Base-by-base conservation (phyloP, 345 rosid genomes). In the Bretschneidera sinensis region DNA sequence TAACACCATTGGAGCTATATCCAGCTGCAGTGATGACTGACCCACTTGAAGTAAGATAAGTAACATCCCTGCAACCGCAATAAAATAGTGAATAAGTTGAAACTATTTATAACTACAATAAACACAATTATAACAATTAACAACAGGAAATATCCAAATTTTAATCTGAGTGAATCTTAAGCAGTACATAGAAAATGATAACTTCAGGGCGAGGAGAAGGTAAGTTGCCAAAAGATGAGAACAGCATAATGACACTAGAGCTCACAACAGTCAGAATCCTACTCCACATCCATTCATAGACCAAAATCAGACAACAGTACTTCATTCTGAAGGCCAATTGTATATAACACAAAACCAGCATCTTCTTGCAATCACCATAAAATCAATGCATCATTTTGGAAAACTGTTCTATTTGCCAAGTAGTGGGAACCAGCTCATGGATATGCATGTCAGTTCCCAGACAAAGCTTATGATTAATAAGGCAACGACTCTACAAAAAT, bases 11-110 rank as follows among this genome's bases (percentile, higher is more conserved):
- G 34, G 89, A 76, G 76, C 87, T 92, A 73, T 72, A 73, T 74
- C 98, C 96, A 47, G 92, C 79, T 24, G 95, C 87, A 59, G 92
- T 92, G 70, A 86, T 83, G 24, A 92, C 80, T 16, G 98, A 86
- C 60, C 95, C 96, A 79, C 96, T 92, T 19, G 95, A 85, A 72
- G 85, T 82, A 72, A 92, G 76, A 31, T 88, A 92, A n/a, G 84
- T 60, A 17, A 89, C 83, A 80, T 92, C 98, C 73, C 96, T 92
- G 78, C 82, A 86, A 64, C 39, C 74, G 65, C 35, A 52, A 57
- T 34, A 58, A n/a, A n/a, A 54, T 24, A 55, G 63, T 39, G 45
- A 9, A 39, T 4, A 39, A 1, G 10, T 39, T 13, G 45, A 39
- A 39, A 11, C 45, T 39, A 39, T 11, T 39, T 4, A 39, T 5